phyloP scores from a whole-genome alignment of 139 green algal species.

The Picochlorum sp. region DNA sequence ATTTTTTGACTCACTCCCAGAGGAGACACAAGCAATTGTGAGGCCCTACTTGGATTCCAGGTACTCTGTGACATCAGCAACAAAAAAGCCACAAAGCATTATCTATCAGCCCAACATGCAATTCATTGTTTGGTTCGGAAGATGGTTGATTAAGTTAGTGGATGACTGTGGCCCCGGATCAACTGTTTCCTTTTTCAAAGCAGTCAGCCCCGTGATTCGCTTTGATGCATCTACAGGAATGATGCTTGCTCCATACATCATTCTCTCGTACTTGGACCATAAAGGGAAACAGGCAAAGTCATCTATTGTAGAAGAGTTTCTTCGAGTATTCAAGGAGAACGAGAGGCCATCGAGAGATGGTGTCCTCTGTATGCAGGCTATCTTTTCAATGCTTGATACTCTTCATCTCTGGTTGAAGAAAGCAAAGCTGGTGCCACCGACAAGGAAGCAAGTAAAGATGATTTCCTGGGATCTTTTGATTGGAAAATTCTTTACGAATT shows the following conservation, averaged over 20 bases:
- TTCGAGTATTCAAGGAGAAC: slow-evolving; percentile 26
- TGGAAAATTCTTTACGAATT: slow-evolving; percentile 41
- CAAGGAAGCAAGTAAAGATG: not conserved
- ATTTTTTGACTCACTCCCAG: slow-evolving; percentile 15
- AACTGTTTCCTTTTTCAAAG: slow-evolving; percentile 40
- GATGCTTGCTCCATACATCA: slow-evolving; percentile 76
- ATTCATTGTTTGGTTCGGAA: slow-evolving; percentile 65
- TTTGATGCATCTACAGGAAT: slow-evolving; percentile 69
- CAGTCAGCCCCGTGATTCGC: slow-evolving; percentile 46
- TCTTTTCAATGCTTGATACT: slow-evolving; percentile 81
- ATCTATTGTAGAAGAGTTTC: too few relatives aligned
- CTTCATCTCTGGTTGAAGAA: slow-evolving; percentile 60
- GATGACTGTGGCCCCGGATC: slow-evolving; percentile 19
- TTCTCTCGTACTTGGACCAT: slow-evolving; percentile 48
- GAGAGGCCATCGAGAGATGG: slow-evolving; percentile 28
- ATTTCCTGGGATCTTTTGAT: not conserved
- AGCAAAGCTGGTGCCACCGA: not conserved
- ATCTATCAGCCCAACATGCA: slow-evolving; percentile 9
- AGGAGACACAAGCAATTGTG: slow-evolving; percentile 28
- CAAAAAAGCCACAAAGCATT: not conserved
- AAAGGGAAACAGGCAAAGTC: slow-evolving; percentile 20
- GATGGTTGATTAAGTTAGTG: slow-evolving; percentile 62
- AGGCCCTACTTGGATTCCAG: slow-evolving; percentile 45
- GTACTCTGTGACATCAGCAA: slow-evolving; percentile 10
- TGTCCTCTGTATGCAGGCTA: slow-evolving; percentile 54